phyloP scores from a whole-genome alignment of 2,329 filamentous ascomycete species.

The Davidsoniella neocaledoniae region DNA sequence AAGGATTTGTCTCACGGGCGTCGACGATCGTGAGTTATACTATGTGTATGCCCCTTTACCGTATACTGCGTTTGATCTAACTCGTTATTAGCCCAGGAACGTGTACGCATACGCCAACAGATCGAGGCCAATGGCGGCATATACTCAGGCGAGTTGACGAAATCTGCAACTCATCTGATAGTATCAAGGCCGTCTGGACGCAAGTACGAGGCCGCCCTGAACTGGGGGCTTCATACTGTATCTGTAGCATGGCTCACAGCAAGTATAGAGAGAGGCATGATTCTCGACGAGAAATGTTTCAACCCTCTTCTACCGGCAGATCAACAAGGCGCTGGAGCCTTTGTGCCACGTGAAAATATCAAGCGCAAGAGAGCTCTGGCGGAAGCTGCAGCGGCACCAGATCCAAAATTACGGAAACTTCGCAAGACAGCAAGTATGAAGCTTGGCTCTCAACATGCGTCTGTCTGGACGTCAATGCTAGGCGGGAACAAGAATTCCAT shows the following conservation, averaged over 20 bases:
- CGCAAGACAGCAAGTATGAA: conserved; percentile 77
- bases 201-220: conserved; percentile 76
- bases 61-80: neutral
- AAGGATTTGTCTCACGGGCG: conserved; percentile 39
- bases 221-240: conserved; percentile 68
- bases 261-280: conserved; percentile 72
- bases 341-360: neutral
- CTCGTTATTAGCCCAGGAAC: conserved; percentile 35
- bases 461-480: conserved; percentile 83
- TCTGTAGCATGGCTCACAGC: conserved; percentile 73
- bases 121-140: conserved; percentile 57
- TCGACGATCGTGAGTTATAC: conserved; percentile 30
- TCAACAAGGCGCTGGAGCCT: conserved; percentile 58
- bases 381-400: conserved; percentile 23
- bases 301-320: conserved; percentile 53
- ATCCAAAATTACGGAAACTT: conserved; percentile 59
- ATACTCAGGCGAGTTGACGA: conserved; percentile 79
- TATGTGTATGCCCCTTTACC: neutral
- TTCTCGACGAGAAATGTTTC: conserved; percentile 72
- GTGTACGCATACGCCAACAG: conserved; percentile 51
- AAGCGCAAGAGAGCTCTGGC: conserved; percentile 5
- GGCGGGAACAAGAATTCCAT: conserved; percentile 20
- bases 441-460: conserved; percentile 60
- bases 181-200: conserved; percentile 63
- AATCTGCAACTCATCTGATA: conserved; percentile 73